Evolutionary conservation across 352 stramenopile species (phyloP).

Genomic region (Phytophthora sojae): DNA sequence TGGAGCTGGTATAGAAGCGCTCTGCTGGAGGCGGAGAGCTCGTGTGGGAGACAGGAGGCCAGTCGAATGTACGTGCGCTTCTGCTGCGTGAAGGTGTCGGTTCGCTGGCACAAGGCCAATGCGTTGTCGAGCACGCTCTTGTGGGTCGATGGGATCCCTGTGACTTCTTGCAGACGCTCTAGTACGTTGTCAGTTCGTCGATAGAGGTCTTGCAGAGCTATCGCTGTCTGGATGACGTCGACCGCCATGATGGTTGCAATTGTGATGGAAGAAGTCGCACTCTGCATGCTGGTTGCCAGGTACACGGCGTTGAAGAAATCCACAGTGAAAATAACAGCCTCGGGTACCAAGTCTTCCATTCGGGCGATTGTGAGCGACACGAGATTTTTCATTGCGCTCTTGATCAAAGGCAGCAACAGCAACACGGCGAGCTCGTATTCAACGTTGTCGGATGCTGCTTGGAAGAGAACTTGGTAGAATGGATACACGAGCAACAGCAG

Average conservation of each 20-base stretch:
- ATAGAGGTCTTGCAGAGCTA: constrained; percentile 6
- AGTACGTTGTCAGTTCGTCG: constrained; percentile 6
- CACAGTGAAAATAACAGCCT: constrained; percentile 25
- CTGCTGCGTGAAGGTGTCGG: constrained; percentile 7
- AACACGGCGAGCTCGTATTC: constrained; percentile 9
- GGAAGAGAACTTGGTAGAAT: constrained; percentile 18
- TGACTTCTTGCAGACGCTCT: background rate
- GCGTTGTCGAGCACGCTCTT: constrained; percentile 2
- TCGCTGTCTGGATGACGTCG: constrained; percentile 3
- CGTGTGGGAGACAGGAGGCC: constrained; percentile 9
- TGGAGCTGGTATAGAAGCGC: constrained; percentile 1
- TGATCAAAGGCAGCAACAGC: constrained; percentile 15
- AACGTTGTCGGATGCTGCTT: background rate
- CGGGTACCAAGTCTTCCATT: constrained; percentile 24
- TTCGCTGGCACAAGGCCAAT: background rate
- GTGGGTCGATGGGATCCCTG: background rate
- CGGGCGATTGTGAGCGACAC: constrained; percentile 14
- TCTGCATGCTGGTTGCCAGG: constrained; percentile 26
- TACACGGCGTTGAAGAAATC: constrained; percentile 36
- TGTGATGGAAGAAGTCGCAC: constrained; percentile 5
- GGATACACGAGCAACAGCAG: constrained; percentile 20
- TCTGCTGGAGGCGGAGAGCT: background rate
- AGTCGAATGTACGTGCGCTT: constrained; percentile 4
- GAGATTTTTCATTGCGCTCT: constrained; percentile 25
- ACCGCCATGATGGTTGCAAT: constrained; percentile 10